A percentile compares a stretch with the other conserved stretches of the same genome.
These are phyloP conservation scores for Botryotinia globosa DNA, from an alignment of 2,329 filamentous ascomycete species.

Conservation along the genomic window DNA sequence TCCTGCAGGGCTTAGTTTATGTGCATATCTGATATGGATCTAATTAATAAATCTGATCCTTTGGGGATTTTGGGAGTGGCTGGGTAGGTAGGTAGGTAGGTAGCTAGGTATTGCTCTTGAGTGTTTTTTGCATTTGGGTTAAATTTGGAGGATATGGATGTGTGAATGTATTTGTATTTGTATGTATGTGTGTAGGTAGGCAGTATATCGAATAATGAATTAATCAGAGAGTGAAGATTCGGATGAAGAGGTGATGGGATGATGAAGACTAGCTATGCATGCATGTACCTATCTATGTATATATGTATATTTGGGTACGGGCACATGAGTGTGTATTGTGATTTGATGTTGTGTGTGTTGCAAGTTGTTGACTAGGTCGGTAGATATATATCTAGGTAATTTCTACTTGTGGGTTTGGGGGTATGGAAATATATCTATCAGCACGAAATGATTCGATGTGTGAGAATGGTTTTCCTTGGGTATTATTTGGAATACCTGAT, in stretches of 20 bases:
- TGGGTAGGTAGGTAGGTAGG: too few relatives aligned
- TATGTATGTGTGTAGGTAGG: too few relatives aligned
- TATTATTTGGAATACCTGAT: neutral
- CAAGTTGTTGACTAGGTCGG: neutral
- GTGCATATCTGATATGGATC: too few relatives aligned
- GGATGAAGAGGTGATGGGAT: neutral
- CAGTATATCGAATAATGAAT: neutral
- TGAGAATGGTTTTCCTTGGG: neutral
- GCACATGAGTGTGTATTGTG: neutral
- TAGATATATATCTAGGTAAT: too few relatives aligned
- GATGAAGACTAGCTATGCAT: neutral
- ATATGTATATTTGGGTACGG: neutral
- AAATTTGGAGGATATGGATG: too few relatives aligned
- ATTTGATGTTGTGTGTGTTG: neutral
- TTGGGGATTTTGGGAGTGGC: too few relatives aligned
- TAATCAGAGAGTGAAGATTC: neutral
- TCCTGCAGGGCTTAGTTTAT: too few relatives aligned
- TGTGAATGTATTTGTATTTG: neutral
- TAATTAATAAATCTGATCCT: too few relatives aligned
- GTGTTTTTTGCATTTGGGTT: too few relatives aligned
- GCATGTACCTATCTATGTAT: neutral
- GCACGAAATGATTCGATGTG: neutral
- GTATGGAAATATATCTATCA: neutral
- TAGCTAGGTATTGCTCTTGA: too few relatives aligned
- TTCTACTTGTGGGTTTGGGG: neutral